Evolutionary conservation across 2,329 filamentous ascomycete species (phyloP).

Genomic region (Colletotrichum tropicicola): DNA sequence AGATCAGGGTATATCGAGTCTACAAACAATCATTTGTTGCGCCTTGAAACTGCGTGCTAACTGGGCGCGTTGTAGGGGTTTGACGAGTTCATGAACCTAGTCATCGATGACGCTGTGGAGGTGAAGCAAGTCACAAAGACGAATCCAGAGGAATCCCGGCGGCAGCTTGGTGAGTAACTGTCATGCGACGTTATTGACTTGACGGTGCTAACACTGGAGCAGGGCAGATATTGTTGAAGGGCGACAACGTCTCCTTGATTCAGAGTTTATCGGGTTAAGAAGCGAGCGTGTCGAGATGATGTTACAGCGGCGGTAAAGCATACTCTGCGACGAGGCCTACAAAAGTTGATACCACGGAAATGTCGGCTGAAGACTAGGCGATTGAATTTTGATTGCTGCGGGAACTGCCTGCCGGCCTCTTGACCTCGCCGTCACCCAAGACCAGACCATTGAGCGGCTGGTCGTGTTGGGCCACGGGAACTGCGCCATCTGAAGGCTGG

Average conservation of each 20-base stretch:
- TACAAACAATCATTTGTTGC: background rate
- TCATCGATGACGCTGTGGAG: slow-evolving; percentile 94
- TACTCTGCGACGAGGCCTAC: slow-evolving; percentile 2
- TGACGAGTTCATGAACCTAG: slow-evolving; percentile 99
- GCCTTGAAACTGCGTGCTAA: slow-evolving; percentile 25
- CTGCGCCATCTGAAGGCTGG: slow-evolving; percentile 62
- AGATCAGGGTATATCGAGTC: slow-evolving; percentile 79
- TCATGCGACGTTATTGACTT: background rate
- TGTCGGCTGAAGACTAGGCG: slow-evolving; percentile 48
- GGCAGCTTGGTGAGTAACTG: slow-evolving; percentile 73
- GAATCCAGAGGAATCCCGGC: slow-evolving; percentile 77
- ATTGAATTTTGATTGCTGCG: slow-evolving; percentile 43
- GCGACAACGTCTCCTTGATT: slow-evolving; percentile 87
- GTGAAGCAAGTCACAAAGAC: slow-evolving; percentile 86
- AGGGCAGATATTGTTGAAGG: slow-evolving; percentile 89
- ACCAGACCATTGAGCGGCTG: slow-evolving; percentile 82
- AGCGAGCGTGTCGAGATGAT: slow-evolving; percentile 58
- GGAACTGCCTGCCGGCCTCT: slow-evolving; percentile 38
- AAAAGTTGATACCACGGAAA: slow-evolving; percentile 29
- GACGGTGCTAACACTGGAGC: slow-evolving; percentile 36
- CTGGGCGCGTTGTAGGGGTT: slow-evolving; percentile 75
- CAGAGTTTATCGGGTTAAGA: slow-evolving; percentile 72
- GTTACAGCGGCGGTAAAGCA: background rate
- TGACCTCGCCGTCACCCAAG: slow-evolving; percentile 73
- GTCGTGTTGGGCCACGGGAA: slow-evolving; percentile 82